Conservation (phyloP, 108 stramenopile species). For the Cyclotella atomus region DNA sequence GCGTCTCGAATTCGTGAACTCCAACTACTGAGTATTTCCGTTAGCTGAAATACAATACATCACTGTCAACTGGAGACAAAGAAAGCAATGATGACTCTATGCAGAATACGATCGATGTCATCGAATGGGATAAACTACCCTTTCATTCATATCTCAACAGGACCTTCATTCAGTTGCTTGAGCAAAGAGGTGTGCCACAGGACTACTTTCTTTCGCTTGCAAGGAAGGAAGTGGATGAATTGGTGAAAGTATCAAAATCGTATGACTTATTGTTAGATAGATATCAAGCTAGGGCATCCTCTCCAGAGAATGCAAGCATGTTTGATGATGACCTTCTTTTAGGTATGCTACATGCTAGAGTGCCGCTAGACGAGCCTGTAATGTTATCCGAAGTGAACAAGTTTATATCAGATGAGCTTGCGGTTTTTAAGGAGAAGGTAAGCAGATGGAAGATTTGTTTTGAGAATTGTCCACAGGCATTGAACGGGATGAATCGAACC, state of each 20-base stretch:
- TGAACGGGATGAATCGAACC: neutral
- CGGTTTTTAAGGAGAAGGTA: conserved; percentile 22
- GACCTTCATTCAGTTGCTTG: conserved; percentile 23
- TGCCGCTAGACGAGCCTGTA: conserved; percentile 22
- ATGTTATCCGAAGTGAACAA: conserved; percentile 3
- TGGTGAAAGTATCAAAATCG: conserved; percentile 1
- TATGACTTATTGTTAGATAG: neutral
- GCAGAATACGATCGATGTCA: conserved; percentile 43
- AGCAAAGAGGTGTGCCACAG: conserved; percentile 18
- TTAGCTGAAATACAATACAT: conserved; percentile 26
- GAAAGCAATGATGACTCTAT: conserved; percentile 1
- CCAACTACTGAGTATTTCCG: neutral
- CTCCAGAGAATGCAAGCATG: conserved; percentile 6
- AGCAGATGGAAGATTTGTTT: neutral
- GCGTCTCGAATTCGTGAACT: neutral
- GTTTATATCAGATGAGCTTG: conserved; percentile 11
- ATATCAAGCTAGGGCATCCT: neutral
- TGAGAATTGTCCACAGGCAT: too few relatives aligned
- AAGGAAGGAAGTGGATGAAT: conserved; percentile 11
- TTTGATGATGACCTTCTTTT: conserved; percentile 35
- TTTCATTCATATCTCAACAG: conserved; percentile 4
- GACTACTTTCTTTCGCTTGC: conserved; percentile 26
- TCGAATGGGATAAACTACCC: conserved; percentile 32
- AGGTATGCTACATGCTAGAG: conserved; percentile 10
- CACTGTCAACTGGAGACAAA: conserved; percentile 9